Base-by-base conservation (phyloP, 2,329 filamentous ascomycete genomes). In the Biscogniauxia sp. region DNA sequence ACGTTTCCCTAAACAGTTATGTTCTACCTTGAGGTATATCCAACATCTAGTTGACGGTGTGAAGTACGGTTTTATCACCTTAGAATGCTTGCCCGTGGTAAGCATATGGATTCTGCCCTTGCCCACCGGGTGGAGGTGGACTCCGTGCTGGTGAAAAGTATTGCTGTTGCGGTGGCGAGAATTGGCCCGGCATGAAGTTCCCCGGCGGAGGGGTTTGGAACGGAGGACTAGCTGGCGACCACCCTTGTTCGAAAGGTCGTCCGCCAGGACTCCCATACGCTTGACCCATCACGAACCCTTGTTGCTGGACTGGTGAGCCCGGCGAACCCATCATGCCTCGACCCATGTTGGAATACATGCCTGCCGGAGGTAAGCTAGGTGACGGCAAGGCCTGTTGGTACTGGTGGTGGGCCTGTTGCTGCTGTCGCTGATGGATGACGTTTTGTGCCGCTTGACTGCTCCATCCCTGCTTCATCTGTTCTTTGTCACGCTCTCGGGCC, bases 401-500 rank as follows among this genome's bases (percentile, higher is more conserved):
- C 72, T 74, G 62, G 73, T 76, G 62, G 73, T 76, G 62, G 76
- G 75, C 61, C 79, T 73, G 69, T 53, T 73, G 83, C 57, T 87
- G 58, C 51, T 90, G 87, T 26, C 87, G 81, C 72, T 90, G 87
- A 52, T 82, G 81, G 69, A 93, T 91, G 0, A 89, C 90, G 62
- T 90, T 83, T 65, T 92, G 88, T 7, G 92, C 89, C 61, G 88
- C 85, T 60, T 88, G 86, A 52, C 87, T 88, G 61, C 88, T 86
- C 61, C 88, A 77, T 0, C 88, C 88, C 60, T 89, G 83, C 69
- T 85, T 90, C 75, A 90, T 86, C 57, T 88, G 84, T 64, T 85
- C 82, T 71, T 86, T 92, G 70, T 96, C 92, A 11, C 88, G 87
- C 73, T 97, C 91, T 15, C 93, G 85, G 1, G 86, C 84, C 63